phyloP scores from a whole-genome alignment of 139 green algal species.

The Nannochloris sp. region DNA sequence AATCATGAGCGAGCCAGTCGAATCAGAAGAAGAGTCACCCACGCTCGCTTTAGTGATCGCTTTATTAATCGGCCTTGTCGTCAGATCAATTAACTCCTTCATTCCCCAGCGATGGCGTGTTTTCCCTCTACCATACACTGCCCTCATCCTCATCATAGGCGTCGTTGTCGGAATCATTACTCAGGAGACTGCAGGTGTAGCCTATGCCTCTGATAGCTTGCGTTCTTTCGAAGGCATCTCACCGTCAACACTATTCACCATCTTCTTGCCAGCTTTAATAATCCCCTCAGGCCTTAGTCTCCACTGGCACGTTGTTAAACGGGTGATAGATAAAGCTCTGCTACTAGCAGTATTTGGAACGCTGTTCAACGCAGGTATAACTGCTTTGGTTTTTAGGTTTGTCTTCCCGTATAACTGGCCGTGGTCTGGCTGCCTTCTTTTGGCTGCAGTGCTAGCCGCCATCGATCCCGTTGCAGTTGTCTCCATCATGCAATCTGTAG shows the following conservation, averaged over 20 bases:
- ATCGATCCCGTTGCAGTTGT: constrained; percentile 75
- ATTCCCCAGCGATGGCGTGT: not conserved
- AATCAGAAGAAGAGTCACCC: too few relatives aligned
- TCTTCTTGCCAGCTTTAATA: constrained; percentile 52
- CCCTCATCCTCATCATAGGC: not conserved
- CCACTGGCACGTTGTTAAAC: constrained; percentile 49
- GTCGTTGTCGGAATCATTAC: not conserved
- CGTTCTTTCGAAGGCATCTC: constrained; percentile 37
- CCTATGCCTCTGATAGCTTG: not conserved
- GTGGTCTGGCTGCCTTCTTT: constrained; percentile 44
- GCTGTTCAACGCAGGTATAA: constrained; percentile 32
- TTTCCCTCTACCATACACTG: not conserved
- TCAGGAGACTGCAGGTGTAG: not conserved
- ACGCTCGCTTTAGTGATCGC: not conserved
- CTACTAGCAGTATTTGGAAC: constrained; percentile 45
- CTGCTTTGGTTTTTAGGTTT: constrained; percentile 39
- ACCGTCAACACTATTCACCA: constrained; percentile 45
- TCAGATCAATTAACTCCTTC: not conserved
- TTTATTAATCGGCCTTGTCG: not conserved
- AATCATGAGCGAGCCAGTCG: too few relatives aligned
- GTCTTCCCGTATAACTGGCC: constrained; percentile 56
- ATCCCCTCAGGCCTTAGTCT: constrained; percentile 34
- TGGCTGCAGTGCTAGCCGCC: constrained; percentile 56
- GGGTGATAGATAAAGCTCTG: constrained; percentile 8
- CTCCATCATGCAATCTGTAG: constrained; percentile 34